phyloP scores from a whole-genome alignment of 78 protist genomes.

The Dictyostelium purpureum region DNA sequence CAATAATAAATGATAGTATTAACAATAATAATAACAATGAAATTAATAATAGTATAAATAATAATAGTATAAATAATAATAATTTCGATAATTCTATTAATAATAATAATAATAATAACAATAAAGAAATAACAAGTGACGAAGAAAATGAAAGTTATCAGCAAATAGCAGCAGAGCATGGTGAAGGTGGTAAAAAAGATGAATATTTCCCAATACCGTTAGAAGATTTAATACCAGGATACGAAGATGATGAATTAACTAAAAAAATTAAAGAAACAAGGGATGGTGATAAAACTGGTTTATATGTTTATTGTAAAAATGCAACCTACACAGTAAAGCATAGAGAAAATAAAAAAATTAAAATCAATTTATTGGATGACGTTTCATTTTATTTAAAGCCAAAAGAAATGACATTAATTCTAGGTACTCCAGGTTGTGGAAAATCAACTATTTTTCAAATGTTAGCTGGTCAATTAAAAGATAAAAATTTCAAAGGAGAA shows the following conservation, averaged over 20 bases:
- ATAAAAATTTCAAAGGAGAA: background rate
- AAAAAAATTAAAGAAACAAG: background rate
- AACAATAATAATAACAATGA: too few relatives aligned
- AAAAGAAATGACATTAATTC: conserved; percentile 66
- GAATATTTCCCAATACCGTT: conserved; percentile 41
- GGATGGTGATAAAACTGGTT: background rate
- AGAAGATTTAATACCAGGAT: background rate
- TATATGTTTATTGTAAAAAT: conserved; percentile 33
- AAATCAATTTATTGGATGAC: conserved; percentile 12
- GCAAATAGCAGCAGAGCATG: background rate
- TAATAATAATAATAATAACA: conserved; percentile 57
- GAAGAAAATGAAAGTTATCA: background rate
- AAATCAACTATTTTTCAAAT: conserved; percentile 55
- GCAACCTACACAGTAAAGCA: conserved; percentile 25
- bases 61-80: background rate
- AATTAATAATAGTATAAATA: too few relatives aligned
- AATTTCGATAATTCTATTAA: conserved; percentile 35
- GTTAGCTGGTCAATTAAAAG: conserved; percentile 37
- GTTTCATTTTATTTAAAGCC: conserved; percentile 66
- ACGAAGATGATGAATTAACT: background rate
- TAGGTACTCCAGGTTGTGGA: conserved; percentile 83
- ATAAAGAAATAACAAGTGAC: background rate
- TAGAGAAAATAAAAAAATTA: background rate
- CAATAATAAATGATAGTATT: too few relatives aligned
- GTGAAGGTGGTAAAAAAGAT: background rate